These are phyloP conservation scores for Amaranthus tricolor DNA, from an alignment of 179 eudicot species.

Conservation along the genomic window DNA sequence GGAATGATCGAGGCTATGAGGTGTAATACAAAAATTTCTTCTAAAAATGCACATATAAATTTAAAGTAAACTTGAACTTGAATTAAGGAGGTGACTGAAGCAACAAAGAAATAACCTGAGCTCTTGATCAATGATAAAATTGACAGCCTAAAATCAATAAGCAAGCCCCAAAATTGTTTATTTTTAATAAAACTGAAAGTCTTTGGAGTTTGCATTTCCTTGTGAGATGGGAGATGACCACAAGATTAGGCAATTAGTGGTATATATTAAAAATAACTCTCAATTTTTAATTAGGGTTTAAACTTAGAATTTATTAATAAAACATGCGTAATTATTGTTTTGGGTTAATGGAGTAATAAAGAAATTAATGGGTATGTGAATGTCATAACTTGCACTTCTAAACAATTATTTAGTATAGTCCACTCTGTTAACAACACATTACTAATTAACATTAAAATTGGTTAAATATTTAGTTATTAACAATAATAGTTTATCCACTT, in stretches of 20 bases:
- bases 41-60: background rate
- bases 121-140: background rate
- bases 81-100: conserved; percentile 9
- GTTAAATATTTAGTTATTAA: no score
- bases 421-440: no score
- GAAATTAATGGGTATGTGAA: no score
- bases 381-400: background rate
- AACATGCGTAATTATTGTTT: background rate
- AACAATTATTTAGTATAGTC: background rate
- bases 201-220: background rate
- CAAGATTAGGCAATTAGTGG: conserved; percentile 10
- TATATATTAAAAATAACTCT: background rate
- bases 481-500: no score
- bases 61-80: conserved; percentile 1
- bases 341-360: no score
- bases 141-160: background rate
- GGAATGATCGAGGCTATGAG: background rate
- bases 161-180: background rate
- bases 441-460: no score
- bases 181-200: background rate
- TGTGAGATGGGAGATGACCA: conserved; percentile 14
- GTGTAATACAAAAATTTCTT: no score
- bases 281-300: conserved; percentile 1
- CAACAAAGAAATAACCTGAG: conserved; percentile 23
- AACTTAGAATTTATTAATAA: background rate